These are phyloP conservation scores for Aspergillus pseudonomiae DNA, from an alignment of 2,329 filamentous ascomycete genomes.

Conservation along the genomic window DNA sequence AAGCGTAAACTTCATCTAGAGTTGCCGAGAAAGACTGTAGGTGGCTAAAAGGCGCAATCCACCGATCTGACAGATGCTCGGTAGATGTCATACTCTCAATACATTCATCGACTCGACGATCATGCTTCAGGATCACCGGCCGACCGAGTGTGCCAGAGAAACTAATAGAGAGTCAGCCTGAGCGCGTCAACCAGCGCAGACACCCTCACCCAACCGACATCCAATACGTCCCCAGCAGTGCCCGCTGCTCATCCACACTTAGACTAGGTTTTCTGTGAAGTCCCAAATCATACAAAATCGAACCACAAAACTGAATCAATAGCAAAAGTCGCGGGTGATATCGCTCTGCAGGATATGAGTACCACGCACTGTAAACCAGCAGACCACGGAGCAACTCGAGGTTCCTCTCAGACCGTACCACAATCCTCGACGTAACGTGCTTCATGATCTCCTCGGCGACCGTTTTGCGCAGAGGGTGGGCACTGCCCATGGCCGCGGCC, in stretches of 20 bases:
- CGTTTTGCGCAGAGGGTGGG: neutral
- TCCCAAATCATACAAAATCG: neutral
- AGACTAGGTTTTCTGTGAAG: neutral
- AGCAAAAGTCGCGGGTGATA: conserved; percentile 27
- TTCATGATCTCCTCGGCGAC: neutral
- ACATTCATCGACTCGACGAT: neutral
- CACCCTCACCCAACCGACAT: neutral
- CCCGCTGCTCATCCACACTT: neutral
- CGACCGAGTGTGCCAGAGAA: neutral
- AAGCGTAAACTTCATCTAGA: neutral
- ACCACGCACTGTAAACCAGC: conserved; percentile 27
- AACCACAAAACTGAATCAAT: conserved; percentile 26
- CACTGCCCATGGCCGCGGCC: neutral
- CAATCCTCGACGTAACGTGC: conserved; percentile 4
- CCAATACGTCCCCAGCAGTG: neutral
- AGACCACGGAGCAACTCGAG: conserved; percentile 27
- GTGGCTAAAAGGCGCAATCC: neutral
- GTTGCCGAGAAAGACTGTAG: neutral
- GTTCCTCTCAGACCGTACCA: conserved; percentile 26
- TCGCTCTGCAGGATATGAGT: conserved; percentile 27
- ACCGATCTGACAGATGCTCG: neutral
- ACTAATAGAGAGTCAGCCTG: neutral
- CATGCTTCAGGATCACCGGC: neutral
- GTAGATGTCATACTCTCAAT: neutral
- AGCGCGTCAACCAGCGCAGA: neutral